phyloP scores from a whole-genome alignment of 257 asterid genomes.

The Fraxinus excelsior region DNA sequence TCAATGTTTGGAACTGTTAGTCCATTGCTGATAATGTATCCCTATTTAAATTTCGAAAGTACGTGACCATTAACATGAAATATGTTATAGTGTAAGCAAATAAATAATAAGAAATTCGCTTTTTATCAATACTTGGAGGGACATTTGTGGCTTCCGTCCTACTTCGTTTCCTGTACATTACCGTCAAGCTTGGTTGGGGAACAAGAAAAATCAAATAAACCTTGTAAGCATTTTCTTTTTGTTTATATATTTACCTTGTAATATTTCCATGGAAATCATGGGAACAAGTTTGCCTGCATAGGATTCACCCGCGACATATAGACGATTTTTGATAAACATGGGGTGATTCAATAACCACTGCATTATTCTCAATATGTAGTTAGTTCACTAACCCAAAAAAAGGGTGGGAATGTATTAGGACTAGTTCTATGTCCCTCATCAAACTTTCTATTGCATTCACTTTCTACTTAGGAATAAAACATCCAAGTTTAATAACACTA shows the following conservation, averaged over 20 bases:
- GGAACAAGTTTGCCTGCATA: conserved; percentile 52
- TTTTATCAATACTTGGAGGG: conserved; percentile 32
- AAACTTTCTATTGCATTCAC: neutral
- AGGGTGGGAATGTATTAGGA: too few species aligned
- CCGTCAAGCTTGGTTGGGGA: neutral
- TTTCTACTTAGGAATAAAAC: too few species aligned
- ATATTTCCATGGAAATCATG: conserved; percentile 41
- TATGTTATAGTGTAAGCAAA: too few species aligned
- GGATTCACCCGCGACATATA: conserved; percentile 57
- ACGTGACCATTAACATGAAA: neutral
- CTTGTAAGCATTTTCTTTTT: neutral
- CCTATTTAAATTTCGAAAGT: conserved; percentile 28
- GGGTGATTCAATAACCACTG: conserved; percentile 67
- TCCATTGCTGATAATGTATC: conserved; percentile 50
- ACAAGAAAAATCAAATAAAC: neutral
- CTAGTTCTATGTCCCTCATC: too few species aligned
- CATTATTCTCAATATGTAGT: neutral
- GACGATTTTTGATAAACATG: conserved; percentile 33
- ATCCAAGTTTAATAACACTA: neutral
- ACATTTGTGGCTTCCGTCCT: conserved; percentile 41
- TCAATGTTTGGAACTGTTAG: conserved; percentile 1
- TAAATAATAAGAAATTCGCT: neutral
- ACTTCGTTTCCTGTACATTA: conserved; percentile 50
- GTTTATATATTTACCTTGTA: conserved; percentile 34
- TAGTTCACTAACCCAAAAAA: neutral